Percentiles rank a stretch among this genome's conserved stretches.
phyloP scores from a whole-genome alignment of 2,329 filamentous ascomycete genomes.

The Colletotrichum orchidophilum region DNA sequence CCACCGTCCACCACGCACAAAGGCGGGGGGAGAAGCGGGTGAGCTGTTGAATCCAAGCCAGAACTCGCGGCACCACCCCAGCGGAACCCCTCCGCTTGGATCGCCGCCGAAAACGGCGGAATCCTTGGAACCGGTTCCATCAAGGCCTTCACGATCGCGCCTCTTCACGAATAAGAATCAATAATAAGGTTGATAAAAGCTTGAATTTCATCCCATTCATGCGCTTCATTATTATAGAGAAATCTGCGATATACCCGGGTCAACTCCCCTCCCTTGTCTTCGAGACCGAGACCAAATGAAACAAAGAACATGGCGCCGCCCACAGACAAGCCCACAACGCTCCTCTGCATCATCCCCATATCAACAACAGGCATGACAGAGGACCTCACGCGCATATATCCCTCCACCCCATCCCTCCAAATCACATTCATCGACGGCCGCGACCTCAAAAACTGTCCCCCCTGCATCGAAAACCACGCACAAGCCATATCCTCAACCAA shows the following conservation, averaged over 20 bases:
- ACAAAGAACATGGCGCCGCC: background rate
- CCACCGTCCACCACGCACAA: background rate
- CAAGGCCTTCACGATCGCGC: background rate
- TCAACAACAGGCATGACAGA: conserved; percentile 27
- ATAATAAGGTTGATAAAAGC: background rate
- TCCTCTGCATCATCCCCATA: conserved; percentile 28
- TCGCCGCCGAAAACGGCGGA: background rate
- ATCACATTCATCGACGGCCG: conserved; percentile 19
- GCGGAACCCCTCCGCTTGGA: background rate
- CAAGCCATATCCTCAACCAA: background rate
- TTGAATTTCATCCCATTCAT: background rate
- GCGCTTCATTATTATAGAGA: background rate
- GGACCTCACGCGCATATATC: background rate
- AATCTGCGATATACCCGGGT: background rate
- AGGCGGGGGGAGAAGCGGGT: background rate
- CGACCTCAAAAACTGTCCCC: conserved; percentile 1
- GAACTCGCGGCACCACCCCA: background rate
- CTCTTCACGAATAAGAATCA: background rate
- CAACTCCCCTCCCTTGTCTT: no score
- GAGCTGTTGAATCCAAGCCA: conserved; percentile 14
- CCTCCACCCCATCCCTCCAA: background rate
- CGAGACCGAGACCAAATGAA: no score
- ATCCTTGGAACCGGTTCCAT: background rate
- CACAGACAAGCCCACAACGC: background rate
- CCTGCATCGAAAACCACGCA: conserved; percentile 18